These are phyloP conservation scores for Papiliotrema flavescens DNA, from an alignment of 1,284 basidiomycete species.

Conservation along the genomic window DNA sequence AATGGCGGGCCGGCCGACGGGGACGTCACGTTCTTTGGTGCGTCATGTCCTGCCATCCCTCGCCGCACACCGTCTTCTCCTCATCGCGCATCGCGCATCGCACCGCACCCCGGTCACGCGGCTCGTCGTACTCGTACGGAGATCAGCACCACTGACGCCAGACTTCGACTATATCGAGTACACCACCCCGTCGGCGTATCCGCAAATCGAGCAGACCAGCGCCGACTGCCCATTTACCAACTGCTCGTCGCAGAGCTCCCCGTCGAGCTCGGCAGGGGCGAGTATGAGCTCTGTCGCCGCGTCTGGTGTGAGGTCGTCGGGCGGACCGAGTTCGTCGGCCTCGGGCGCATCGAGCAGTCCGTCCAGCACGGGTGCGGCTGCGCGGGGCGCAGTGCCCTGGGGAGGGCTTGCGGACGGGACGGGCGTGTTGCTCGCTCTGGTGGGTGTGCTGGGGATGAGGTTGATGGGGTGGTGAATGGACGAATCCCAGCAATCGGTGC, in stretches of 20 bases:
- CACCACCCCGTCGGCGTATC: conserved; percentile 35
- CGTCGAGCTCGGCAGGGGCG: neutral
- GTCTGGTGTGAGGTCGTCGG: too few relatives aligned
- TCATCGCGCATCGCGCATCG: neutral
- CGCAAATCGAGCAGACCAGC: conserved; percentile 4
- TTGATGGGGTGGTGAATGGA: neutral
- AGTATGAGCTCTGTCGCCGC: neutral
- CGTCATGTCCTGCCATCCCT: conserved; percentile 8
- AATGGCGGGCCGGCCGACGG: conserved; percentile 35
- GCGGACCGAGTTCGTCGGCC: neutral
- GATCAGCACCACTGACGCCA: conserved; percentile 9
- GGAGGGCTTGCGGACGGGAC: neutral
- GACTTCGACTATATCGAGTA: conserved; percentile 48
- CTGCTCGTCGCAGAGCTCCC: conserved; percentile 4
- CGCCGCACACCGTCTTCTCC: neutral
- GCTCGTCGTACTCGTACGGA: too few relatives aligned
- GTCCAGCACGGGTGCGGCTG: neutral
- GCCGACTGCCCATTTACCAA: conserved; percentile 20
- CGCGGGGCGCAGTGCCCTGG: neutral
- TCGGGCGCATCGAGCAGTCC: neutral
- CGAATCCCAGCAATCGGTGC: too few relatives aligned
- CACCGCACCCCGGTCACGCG: too few relatives aligned
- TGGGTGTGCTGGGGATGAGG: neutral
- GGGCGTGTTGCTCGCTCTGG: neutral
- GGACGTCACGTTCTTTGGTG: conserved; percentile 46